These are phyloP conservation scores for Phlyctochytrium arcticum DNA, from an alignment of 192 early-diverging fungal genomes.

Conservation along the genomic window DNA sequence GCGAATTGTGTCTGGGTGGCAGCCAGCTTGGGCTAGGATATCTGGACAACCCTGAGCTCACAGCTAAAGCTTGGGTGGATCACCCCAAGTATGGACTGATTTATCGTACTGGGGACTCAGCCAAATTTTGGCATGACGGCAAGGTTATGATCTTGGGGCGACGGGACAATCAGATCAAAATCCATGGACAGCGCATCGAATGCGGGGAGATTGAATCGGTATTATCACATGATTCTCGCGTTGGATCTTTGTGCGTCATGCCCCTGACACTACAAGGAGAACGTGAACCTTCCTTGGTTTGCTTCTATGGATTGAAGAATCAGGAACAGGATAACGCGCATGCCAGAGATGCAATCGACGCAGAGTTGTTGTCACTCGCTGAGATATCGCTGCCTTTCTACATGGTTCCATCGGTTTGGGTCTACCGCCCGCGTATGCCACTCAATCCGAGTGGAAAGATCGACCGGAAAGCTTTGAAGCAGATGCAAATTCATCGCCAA, in stretches of 20 bases:
- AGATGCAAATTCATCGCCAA: background rate
- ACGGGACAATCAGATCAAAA: constrained; percentile 19
- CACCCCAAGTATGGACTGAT: background rate
- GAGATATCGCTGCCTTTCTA: constrained; percentile 18
- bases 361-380: background rate
- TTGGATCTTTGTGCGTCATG: background rate
- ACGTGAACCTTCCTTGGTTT: background rate
- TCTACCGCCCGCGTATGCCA: constrained; percentile 20
- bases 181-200: constrained; percentile 23
- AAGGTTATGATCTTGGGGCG: constrained; percentile 16
- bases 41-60: constrained; percentile 13
- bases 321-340: no score
- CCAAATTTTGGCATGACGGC: background rate
- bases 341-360: background rate
- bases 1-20: constrained; percentile 9
- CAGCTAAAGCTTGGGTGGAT: background rate
- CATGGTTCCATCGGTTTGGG: constrained; percentile 31
- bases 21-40: constrained; percentile 14
- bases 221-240: background rate
- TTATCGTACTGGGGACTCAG: constrained; percentile 28
- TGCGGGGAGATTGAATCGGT: constrained; percentile 15
- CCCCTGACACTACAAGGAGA: constrained; percentile 6
- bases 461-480: constrained; percentile 3
- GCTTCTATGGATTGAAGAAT: background rate
- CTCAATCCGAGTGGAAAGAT: constrained; percentile 30